These are phyloP conservation scores for Parasitella parasitica DNA, from an alignment of 371 early-diverging fungal species.

Conservation along the genomic window DNA sequence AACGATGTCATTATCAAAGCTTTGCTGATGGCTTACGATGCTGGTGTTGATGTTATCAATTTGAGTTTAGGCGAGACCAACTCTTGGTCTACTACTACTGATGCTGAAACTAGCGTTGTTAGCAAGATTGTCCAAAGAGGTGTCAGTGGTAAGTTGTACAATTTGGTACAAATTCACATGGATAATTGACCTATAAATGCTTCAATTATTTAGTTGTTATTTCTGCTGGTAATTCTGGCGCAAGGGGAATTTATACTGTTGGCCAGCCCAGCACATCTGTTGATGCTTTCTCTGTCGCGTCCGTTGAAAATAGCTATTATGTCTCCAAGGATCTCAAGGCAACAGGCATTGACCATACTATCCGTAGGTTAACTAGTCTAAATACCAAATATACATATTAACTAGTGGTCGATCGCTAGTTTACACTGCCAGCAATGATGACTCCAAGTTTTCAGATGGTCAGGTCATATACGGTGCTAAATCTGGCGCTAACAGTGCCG, in stretches of 20 bases:
- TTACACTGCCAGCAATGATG: slow-evolving; percentile 5
- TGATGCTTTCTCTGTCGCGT: slow-evolving; percentile 60
- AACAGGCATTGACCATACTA: slow-evolving; percentile 11
- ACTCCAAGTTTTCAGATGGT: not conserved
- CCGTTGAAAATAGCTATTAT: slow-evolving; percentile 48
- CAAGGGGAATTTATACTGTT: slow-evolving; percentile 47
- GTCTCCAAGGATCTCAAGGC: slow-evolving; percentile 15
- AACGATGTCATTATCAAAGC: slow-evolving; percentile 65
- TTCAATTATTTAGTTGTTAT: slow-evolving; percentile 45
- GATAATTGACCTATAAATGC: not conserved
- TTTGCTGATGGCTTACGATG: slow-evolving; percentile 60
- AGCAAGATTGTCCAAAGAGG: slow-evolving; percentile 23
- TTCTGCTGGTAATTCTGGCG: slow-evolving; percentile 62
- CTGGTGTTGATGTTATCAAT: slow-evolving; percentile 59
- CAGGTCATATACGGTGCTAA: slow-evolving; percentile 10
- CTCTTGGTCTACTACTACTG: slow-evolving; percentile 47
- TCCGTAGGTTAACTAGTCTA: not conserved
- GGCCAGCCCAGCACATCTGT: slow-evolving; percentile 52
- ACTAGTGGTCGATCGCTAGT: not conserved
- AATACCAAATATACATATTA: not conserved
- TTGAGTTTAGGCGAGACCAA: slow-evolving; percentile 67
- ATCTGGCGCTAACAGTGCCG: slow-evolving; percentile 12
- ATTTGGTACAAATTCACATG: not conserved
- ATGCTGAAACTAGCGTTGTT: slow-evolving; percentile 29
- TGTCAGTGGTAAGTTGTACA: slow-evolving; percentile 18